Base-by-base conservation (phyloP, 768 basidiomycete species). In the Rhodotorula graminis region DNA sequence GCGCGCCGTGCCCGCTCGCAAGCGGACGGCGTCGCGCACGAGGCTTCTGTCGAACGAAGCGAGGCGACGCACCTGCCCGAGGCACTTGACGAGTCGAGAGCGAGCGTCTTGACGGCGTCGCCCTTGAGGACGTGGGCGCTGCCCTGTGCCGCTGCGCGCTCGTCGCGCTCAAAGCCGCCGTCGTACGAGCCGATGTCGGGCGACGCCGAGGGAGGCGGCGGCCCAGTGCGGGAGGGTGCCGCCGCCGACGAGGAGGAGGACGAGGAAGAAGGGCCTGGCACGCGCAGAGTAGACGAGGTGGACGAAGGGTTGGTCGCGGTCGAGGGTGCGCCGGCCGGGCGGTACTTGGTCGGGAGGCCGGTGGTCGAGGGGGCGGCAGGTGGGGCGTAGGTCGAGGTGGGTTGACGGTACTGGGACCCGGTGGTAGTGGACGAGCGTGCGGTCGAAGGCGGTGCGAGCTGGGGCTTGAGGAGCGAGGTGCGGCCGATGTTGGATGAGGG, bases 81-180 rank as follows among this genome's bases (percentile, higher is more conserved):
- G 7, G 50, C 23, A 77, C 90, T 90, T 4, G 37, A 37, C 37
- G 92, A 93, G 76, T 95, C 92, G 55, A 97, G 84, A 0, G 92
- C 92, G 8, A 96, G 83, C 14, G 90, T 85, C 76, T 88, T 85
- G 0, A 90, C 92, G 4, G 90, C 89, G 72, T 92, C 76, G 31
- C 82, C 83, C 77, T 89, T 87, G n/a, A 89, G 89, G 71, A 88
- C 74, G 33, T 74, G 29, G 16, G 12, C 56, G 16, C 10, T n/a
- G 27, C 12, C 60, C 27, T 9, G 27, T 84, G 75, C 64, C 63
- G 44, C 72, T 74, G 33, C 88, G 90, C 40, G 76, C 63, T 90
- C 88, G 74, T 96, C 95, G 47, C 87, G 82, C 82, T 96, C 94
- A n/a, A 97, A 86, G 5, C 94, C 93, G n/a, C 93, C 94, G 74